Evolutionary conservation across 805 yeast species (phyloP), one percentile per base, ranked within the genome.

Genomic region (Yamadazyma paraphyllophila): DNA sequence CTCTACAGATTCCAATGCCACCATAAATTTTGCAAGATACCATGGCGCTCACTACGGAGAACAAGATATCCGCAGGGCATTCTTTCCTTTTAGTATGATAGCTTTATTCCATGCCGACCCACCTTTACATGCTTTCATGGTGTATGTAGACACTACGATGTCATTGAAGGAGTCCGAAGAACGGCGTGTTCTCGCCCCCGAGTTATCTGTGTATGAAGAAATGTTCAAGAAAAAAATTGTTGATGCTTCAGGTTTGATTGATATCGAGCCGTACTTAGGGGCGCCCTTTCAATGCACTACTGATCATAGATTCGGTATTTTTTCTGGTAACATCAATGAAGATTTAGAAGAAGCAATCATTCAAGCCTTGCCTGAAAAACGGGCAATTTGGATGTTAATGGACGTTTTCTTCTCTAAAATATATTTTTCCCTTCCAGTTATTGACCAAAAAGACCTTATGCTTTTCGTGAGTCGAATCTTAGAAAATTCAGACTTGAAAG

Each of bases 391-490:
- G 78, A 55, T 71, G 41, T 65, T 81, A 35, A 63, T 84, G 24
- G 79, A 81, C 48, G 65, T 81, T 48, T 84, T 78, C 51, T 84
- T 84, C 58, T 72, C 71, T 11, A 72, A 73, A 26, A 60, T 83
- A 3, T 85, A 84, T 56, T 74, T 83, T 10, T 78, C 77, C 44
- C 66, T 82, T 51, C 91, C 92, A 2, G 78, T 77, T 48, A 61
- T 84, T 24, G 89, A 84, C 60, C 88, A 84, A 56, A 63, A 54
- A 44, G 70, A 68, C 8, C 80, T 80, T 56, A 70, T 71, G 42
- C 55, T 53, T 16, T 67, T 72, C 36, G 60, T 81, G 11, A 50
- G 61, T 1, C 55, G 66, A 13, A 71, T 81, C 5, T 63, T 82
- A 32, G 85, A 81, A 1, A 49, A 59, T 8, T 17, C 32, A 7